These are phyloP conservation scores for Lodderomyces oxycetoniae DNA, from an alignment of 1,139 yeast genomes.

Conservation along the genomic window DNA sequence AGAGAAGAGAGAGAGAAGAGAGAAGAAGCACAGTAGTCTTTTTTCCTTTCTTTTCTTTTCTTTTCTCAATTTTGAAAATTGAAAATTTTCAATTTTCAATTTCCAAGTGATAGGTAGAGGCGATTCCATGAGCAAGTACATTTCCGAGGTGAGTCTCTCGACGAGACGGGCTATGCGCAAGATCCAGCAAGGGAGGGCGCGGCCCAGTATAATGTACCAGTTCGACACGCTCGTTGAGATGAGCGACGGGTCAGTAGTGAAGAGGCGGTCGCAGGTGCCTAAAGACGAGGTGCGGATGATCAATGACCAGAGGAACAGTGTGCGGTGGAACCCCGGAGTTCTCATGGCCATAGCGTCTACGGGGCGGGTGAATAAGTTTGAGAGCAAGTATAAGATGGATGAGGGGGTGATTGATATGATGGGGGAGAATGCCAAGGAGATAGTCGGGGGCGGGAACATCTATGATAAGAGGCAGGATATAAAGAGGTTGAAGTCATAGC, in stretches of 20 bases:
- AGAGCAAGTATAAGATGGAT: constrained; percentile 27
- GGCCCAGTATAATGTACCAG: constrained; percentile 89
- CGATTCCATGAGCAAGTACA: too few relatives aligned
- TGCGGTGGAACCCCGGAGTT: constrained; percentile 70
- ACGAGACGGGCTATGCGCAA: constrained; percentile 52
- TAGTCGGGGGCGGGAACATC: constrained; percentile 60
- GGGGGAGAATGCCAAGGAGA: constrained; percentile 58
- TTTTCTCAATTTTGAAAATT: too few relatives aligned
- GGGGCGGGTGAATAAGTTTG: constrained; percentile 16
- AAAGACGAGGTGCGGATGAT: constrained; percentile 81
- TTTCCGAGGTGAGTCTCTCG: constrained; percentile 41
- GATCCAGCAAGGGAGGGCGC: constrained; percentile 67
- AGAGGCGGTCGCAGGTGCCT: constrained; percentile 82
- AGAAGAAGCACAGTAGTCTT: too few relatives aligned
- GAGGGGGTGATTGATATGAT: constrained; percentile 53
- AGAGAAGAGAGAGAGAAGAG: too few relatives aligned
- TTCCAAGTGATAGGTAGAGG: too few relatives aligned
- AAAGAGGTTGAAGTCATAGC: neutral
- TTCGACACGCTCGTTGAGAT: constrained; percentile 84
- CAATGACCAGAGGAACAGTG: constrained; percentile 80
- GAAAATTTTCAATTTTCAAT: too few relatives aligned
- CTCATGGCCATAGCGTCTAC: constrained; percentile 7
- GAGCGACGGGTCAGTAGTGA: constrained; percentile 87
- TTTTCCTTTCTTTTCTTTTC: too few relatives aligned
- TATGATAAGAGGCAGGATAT: constrained; percentile 44